Evolutionary conservation across 1,284 basidiomycete genomes (phyloP), one percentile per base, ranked within the genome.

Genomic region (Schizophyllum amplum): DNA sequence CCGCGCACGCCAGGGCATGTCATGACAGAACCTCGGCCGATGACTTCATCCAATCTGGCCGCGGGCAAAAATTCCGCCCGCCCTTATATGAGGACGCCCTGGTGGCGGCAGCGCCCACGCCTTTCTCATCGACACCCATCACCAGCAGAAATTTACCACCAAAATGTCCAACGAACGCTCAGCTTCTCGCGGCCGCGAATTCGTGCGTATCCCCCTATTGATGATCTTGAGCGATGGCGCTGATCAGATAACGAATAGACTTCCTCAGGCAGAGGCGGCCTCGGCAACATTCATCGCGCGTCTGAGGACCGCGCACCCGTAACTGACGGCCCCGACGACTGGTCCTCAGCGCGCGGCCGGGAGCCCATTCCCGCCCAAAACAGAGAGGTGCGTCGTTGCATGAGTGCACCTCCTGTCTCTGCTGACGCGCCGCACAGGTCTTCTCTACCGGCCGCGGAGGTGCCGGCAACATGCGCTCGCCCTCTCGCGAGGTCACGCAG

Each of bases 401-500:
- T 54, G n/a, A 3, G n/a, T 25, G 52, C 26, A 21, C 20, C 47
- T 6, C 56, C 54, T 54, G 3, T 52, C 33, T 13, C 26, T 50
- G 42, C 26, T 23, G n/a, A 55, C 47, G 17, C 54, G 47, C 56
- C 60, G 27, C 59, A 4, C 49, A 86, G 75, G 59, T 79, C n/a
- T 76, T 74, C 61, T 84, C 84, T 47, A 80, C 82, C 49, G 90
- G 90, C 20, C 80, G 90, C 27, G 90, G 90, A 42, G 90, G 90
- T 24, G 80, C 79, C 20, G 90, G 90, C 48, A 92, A 92, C 71
- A 82, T 91, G 46, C 83, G 85, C 53, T 85, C 86, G 3, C 83
- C 84, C 0, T 87, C 87, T 17, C 79, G 81, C 49, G 82, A 83
- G 51, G 57, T 66, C 42, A 69, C 74, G 1, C 65, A 66, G 65